Evolutionary conservation across 345 rosid species (phyloP).

Genomic region (Linum tenue): DNA sequence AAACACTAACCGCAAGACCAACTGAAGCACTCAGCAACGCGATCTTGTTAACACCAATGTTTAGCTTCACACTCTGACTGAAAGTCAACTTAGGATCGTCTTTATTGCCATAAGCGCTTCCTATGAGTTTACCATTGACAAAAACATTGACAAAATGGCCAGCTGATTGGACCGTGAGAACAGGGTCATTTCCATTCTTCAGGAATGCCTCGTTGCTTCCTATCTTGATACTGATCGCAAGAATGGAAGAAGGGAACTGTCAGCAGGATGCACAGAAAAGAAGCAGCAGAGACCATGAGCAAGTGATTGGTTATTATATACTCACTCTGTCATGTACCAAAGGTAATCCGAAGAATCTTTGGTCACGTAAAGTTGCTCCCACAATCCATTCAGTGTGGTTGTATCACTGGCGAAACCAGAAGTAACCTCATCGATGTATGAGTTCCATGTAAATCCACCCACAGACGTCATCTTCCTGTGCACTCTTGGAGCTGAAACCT

Average conservation of each 20-base stretch:
- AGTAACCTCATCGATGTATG: slow-evolving; percentile 29
- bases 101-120: slow-evolving; percentile 18
- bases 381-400: slow-evolving; percentile 25
- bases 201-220: slow-evolving; percentile 48
- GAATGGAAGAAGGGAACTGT: background rate
- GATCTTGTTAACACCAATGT: background rate
- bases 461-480: slow-evolving; percentile 29
- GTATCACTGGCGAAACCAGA: slow-evolving; percentile 23
- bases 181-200: slow-evolving; percentile 56
- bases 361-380: slow-evolving; percentile 32
- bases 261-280: background rate
- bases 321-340: slow-evolving; percentile 47
- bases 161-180: slow-evolving; percentile 25
- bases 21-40: background rate
- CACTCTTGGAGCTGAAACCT: slow-evolving; percentile 28
- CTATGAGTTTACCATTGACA: slow-evolving; percentile 25
- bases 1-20: background rate
- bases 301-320: background rate
- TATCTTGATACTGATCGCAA: slow-evolving; percentile 45
- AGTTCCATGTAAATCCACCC: slow-evolving; percentile 31
- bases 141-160: slow-evolving; percentile 28
- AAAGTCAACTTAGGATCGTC: slow-evolving; percentile 22
- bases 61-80: slow-evolving; percentile 15
- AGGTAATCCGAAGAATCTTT: slow-evolving; percentile 37
- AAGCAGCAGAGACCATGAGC: background rate